Conservation (phyloP, 2,329 filamentous ascomycete genomes). For the Kalmusia sp. region DNA sequence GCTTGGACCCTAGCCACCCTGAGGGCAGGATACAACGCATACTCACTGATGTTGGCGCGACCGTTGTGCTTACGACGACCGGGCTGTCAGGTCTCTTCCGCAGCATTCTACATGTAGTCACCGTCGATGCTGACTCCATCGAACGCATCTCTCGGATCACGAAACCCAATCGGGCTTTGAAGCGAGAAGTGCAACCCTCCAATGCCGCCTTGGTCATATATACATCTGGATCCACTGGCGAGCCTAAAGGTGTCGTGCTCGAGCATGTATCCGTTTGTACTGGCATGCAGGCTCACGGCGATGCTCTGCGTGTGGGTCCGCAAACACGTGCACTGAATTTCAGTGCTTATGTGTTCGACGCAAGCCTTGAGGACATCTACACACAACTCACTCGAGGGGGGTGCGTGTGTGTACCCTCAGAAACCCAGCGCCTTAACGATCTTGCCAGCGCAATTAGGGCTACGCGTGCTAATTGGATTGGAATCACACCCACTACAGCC, state of each 20-base stretch:
- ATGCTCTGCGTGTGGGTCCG: background rate
- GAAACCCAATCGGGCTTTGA: background rate
- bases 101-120: background rate
- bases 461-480: background rate
- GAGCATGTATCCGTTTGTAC: conserved; percentile 15
- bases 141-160: background rate
- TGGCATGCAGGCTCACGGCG: conserved; percentile 5
- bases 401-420: conserved; percentile 65
- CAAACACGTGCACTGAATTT: conserved; percentile 52
- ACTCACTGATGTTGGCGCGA: background rate
- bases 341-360: conserved; percentile 65
- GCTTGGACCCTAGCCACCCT: conserved; percentile 15
- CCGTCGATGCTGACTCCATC: background rate
- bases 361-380: conserved; percentile 62
- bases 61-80: background rate
- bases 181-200: background rate
- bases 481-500: background rate
- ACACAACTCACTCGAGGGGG: conserved; percentile 64
- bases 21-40: conserved; percentile 23
- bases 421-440: conserved; percentile 58
- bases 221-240: conserved; percentile 47
- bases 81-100: background rate
- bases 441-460: conserved; percentile 56
- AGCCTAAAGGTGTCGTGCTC: conserved; percentile 66
- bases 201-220: conserved; percentile 66